Conservation (phyloP, 139 green algal species). For the Chlorella sorokiniana region DNA sequence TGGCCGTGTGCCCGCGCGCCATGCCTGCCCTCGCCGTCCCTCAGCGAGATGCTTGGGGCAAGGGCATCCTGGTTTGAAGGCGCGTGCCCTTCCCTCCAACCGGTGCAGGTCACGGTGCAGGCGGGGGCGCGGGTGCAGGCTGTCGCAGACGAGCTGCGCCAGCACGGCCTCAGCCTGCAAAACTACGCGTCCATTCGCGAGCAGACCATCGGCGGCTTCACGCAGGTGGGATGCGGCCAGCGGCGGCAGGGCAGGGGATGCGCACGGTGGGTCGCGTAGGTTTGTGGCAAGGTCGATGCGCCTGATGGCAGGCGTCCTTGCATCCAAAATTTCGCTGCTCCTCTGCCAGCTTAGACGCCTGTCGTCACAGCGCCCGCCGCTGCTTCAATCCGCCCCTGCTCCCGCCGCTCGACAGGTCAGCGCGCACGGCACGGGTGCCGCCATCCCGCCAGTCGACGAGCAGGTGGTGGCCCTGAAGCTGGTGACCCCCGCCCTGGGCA, state of each 20-base stretch:
- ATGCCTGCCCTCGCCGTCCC: too few species aligned
- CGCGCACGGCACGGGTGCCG: constrained; percentile 92
- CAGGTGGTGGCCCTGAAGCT: constrained; percentile 87
- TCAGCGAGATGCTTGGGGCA: too few species aligned
- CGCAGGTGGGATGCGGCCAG: constrained; percentile 60
- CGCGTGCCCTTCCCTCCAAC: background rate
- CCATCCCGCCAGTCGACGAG: constrained; percentile 92
- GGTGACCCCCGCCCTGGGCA: constrained; percentile 84
- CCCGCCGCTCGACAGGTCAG: constrained; percentile 70
- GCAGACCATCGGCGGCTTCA: constrained; percentile 95
- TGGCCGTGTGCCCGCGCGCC: too few species aligned
- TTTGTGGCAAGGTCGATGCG: too few species aligned
- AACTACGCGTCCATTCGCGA: constrained; percentile 97
- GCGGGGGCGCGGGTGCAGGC: constrained; percentile 57
- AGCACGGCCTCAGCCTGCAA: constrained; percentile 88
- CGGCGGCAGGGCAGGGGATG: background rate
- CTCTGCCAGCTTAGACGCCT: background rate
- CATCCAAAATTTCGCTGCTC: too few species aligned
- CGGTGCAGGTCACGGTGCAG: constrained; percentile 42
- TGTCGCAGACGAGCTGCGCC: constrained; percentile 76
- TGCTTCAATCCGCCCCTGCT: background rate
- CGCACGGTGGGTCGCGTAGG: too few species aligned
- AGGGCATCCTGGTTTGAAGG: too few species aligned
- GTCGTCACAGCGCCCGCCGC: background rate
- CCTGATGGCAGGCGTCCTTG: too few species aligned